Evolutionary conservation across 495 filamentous ascomycete species (phyloP).

Genomic region (Xylaria palmicola): DNA sequence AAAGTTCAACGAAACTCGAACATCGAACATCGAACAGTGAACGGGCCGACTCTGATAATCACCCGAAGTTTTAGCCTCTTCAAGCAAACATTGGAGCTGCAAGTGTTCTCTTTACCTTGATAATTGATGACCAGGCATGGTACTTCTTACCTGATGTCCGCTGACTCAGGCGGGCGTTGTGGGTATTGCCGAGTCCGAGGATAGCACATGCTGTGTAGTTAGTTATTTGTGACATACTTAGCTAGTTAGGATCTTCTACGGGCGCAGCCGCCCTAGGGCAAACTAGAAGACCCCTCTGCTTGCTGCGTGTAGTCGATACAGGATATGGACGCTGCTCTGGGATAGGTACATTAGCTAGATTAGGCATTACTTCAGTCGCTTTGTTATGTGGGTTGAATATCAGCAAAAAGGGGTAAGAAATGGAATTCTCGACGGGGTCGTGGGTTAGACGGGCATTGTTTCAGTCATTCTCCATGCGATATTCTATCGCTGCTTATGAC

Average conservation of each 20-base stretch:
- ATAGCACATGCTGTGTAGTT: too few relatives aligned
- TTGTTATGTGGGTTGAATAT: not conserved
- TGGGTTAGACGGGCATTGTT: not conserved
- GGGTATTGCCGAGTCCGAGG: not conserved
- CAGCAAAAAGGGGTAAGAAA: not conserved
- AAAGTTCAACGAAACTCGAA: not conserved
- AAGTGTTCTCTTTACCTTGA: not conserved
- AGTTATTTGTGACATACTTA: too few relatives aligned
- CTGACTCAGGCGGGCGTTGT: not conserved
- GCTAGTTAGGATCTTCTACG: not conserved
- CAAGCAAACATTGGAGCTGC: not conserved
- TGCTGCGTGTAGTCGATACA: conserved; percentile 6
- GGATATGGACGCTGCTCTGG: not conserved
- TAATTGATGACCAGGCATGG: not conserved
- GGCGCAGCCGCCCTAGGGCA: not conserved
- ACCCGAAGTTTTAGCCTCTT: not conserved
- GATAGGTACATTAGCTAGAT: not conserved
- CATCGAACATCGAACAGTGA: not conserved
- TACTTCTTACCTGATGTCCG: not conserved
- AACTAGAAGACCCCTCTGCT: not conserved
- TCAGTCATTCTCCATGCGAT: not conserved
- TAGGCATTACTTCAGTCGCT: conserved; percentile 6
- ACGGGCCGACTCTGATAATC: not conserved
- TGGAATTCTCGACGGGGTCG: not conserved
- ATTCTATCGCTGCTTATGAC: conserved; percentile 2